phyloP scores from a whole-genome alignment of 768 basidiomycete genomes.

The Psilocybe subaeruginosa region DNA sequence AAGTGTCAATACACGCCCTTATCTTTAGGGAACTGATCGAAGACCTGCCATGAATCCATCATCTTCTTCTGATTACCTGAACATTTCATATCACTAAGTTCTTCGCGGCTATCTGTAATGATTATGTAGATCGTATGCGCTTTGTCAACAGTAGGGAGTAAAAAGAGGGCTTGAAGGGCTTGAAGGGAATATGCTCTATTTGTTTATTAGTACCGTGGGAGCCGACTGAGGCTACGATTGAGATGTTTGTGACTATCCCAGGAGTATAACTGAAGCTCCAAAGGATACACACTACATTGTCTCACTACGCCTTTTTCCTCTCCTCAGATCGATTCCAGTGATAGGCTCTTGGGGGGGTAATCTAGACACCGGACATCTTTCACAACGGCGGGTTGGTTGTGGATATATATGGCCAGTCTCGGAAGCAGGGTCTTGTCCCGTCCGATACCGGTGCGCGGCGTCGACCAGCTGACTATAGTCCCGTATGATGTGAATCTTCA shows the following conservation, averaged over 20 bases:
- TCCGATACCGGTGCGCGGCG: not conserved
- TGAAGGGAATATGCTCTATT: too few species aligned
- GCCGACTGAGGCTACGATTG: too few species aligned
- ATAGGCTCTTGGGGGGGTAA: too few species aligned
- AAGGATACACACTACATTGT: too few species aligned
- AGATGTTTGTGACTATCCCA: too few species aligned
- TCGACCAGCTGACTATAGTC: not conserved
- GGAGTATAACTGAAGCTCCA: too few species aligned
- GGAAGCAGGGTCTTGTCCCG: conserved; percentile 1
- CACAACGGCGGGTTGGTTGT: not conserved
- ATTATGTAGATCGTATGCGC: too few species aligned
- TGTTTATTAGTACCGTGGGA: too few species aligned
- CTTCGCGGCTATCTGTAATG: not conserved
- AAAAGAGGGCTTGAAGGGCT: too few species aligned
- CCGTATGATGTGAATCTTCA: conserved; percentile 2
- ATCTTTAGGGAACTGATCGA: not conserved
- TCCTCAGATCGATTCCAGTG: too few species aligned
- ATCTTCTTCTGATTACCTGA: not conserved
- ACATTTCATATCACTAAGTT: not conserved
- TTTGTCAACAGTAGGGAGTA: too few species aligned
- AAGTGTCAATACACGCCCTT: not conserved
- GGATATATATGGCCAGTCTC: conserved; percentile 2
- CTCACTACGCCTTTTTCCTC: too few species aligned
- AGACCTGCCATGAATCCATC: not conserved
- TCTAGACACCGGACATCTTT: not conserved